Percentiles rank a stretch among this genome's conserved stretches.
These are phyloP conservation scores for Trypanosoma boissoni DNA, from an alignment of 208 protist species.

Conservation along the genomic window DNA sequence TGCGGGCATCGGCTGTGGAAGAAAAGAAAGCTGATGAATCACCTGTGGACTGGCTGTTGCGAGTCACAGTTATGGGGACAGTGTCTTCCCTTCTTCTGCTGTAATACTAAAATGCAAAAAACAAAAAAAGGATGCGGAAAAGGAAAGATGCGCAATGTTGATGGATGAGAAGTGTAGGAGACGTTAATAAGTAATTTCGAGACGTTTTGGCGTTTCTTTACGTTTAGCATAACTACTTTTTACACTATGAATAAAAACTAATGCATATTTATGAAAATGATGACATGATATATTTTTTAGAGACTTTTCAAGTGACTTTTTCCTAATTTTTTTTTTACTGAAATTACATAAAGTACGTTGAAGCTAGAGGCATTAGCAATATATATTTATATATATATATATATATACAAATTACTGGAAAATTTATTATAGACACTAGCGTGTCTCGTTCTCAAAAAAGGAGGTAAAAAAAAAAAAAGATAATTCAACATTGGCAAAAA, in stretches of 20 bases:
- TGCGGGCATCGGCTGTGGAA: background rate
- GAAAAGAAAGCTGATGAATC: background rate
- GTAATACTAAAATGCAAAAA: background rate
- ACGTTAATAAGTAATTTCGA: no score
- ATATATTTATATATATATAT: slow-evolving; percentile 5
- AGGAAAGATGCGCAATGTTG: slow-evolving; percentile 15
- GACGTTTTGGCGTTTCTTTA: no score
- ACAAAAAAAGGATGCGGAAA: slow-evolving; percentile 10
- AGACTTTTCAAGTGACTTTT: no score
- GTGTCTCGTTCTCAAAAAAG: background rate
- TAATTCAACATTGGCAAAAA: background rate
- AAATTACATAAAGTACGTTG: no score
- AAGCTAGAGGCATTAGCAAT: no score
- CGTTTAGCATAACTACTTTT: no score
- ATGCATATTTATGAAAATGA: no score
- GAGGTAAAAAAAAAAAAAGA: background rate
- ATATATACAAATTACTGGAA: background rate
- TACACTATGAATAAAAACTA: no score
- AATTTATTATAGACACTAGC: no score
- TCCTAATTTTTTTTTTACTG: no score
- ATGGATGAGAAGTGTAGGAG: no score
- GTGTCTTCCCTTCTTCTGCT: slow-evolving; percentile 3
- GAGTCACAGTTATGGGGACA: slow-evolving; percentile 38
- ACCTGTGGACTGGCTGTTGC: slow-evolving; percentile 9
- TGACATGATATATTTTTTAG: no score